A percentile compares a stretch with the other conserved stretches of the same genome.
phyloP scores from a whole-genome alignment of 495 filamentous ascomycete species.

The Aspergillus campestris region DNA sequence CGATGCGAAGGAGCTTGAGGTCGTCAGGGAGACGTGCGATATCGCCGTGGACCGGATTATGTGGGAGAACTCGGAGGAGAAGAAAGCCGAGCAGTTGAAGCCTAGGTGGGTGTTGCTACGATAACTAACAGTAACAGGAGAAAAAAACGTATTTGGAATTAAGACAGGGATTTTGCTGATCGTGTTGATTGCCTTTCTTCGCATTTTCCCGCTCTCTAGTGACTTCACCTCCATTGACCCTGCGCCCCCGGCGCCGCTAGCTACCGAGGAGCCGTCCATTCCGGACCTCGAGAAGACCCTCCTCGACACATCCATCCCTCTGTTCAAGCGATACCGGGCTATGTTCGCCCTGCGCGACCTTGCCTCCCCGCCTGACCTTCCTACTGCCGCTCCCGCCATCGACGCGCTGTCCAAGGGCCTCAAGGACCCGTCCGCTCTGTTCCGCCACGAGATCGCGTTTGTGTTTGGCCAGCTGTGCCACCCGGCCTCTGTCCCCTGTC shows the following conservation, averaged over 20 bases:
- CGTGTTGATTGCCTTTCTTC: no score
- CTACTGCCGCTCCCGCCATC: slow-evolving; percentile 77
- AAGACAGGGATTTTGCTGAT: no score
- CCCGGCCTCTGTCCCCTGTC: slow-evolving; percentile 87
- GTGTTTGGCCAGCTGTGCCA: slow-evolving; percentile 95
- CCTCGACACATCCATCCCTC: slow-evolving; percentile 65
- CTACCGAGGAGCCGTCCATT: slow-evolving; percentile 49
- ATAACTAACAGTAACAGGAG: no score
- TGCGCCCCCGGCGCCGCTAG: slow-evolving; percentile 73
- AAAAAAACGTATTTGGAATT: no score
- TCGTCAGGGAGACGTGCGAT: slow-evolving; percentile 93
- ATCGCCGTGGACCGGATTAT: slow-evolving; percentile 90
- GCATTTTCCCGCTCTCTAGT: slow-evolving; percentile 36
- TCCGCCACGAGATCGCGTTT: slow-evolving; percentile 96
- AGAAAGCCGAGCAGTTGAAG: slow-evolving; percentile 64
- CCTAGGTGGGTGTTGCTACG: slow-evolving; percentile 50
- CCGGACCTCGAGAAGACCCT: slow-evolving; percentile 65
- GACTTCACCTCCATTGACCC: slow-evolving; percentile 95
- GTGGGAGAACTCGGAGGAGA: slow-evolving; percentile 75
- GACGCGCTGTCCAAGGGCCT: slow-evolving; percentile 81
- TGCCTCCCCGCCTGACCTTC: slow-evolving; percentile 81
- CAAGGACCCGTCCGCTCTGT: slow-evolving; percentile 80
- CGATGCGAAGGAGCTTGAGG: slow-evolving; percentile 58
- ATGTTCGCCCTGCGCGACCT: slow-evolving; percentile 97
- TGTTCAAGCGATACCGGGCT: slow-evolving; percentile 91